Percentiles rank a stretch among this genome's conserved stretches.
phyloP scores from a whole-genome alignment of 441 rosid species.

The Euphorbia neoarborescens region DNA sequence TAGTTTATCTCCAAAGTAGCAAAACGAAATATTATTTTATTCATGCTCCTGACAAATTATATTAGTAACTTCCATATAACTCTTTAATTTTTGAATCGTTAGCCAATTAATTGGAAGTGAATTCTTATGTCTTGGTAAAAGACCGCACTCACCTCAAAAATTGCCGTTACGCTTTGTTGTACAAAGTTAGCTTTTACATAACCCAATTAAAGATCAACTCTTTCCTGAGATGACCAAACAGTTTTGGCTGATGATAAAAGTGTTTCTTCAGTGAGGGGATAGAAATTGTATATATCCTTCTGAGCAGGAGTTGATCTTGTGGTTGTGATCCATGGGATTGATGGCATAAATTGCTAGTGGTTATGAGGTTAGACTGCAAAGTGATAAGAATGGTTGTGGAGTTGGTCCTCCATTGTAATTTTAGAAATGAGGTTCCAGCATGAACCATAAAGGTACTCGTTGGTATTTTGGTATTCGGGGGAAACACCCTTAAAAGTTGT shows the following conservation, averaged over 20 bases:
- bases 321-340: background rate
- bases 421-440: background rate
- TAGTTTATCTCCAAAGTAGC: background rate
- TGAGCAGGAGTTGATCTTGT: background rate
- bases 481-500: background rate
- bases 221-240: background rate
- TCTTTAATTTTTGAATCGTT: background rate
- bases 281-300: background rate
- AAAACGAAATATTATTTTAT: background rate
- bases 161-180: background rate
- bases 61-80: background rate
- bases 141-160: background rate
- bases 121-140: background rate
- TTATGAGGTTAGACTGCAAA: background rate
- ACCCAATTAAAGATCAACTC: background rate
- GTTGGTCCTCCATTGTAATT: background rate
- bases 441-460: background rate
- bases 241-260: background rate
- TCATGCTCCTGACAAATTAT: background rate
- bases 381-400: background rate
- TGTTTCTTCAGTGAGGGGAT: background rate
- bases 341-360: background rate
- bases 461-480: background rate
- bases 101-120: background rate
- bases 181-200: background rate